Conservation (phyloP, 129 eudicot species). For the Oenanthe sinensis region DNA sequence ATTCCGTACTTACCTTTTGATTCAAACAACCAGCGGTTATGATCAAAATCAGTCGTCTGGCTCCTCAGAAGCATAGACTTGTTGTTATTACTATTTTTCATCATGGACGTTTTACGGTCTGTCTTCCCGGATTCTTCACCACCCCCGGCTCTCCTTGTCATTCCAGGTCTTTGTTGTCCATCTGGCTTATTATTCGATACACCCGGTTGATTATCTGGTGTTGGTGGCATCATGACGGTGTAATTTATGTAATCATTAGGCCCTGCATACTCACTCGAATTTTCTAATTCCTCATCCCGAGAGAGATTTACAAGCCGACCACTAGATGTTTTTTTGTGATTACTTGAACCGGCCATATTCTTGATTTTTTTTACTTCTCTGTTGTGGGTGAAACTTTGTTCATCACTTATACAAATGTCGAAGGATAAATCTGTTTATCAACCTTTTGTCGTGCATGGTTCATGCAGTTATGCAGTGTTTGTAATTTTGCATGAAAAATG, state of each 20-base stretch:
- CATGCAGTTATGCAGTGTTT: background rate
- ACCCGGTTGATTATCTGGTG: slow-evolving; percentile 45
- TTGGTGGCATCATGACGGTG: slow-evolving; percentile 54
- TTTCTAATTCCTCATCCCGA: slow-evolving; percentile 29
- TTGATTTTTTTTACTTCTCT: background rate
- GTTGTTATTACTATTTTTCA: slow-evolving; percentile 36
- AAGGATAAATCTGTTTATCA: background rate
- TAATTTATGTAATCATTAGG: slow-evolving; percentile 37
- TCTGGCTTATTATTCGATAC: slow-evolving; percentile 35
- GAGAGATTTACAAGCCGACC: slow-evolving; percentile 42
- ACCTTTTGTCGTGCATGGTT: background rate
- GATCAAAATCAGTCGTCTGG: slow-evolving; percentile 70
- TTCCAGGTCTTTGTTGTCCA: slow-evolving; percentile 24
- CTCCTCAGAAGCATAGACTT: slow-evolving; percentile 58
- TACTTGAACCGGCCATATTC: slow-evolving; percentile 31
- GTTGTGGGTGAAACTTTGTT: background rate
- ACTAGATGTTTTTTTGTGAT: slow-evolving; percentile 22
- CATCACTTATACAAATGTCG: background rate
- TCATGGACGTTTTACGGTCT: slow-evolving; percentile 41
- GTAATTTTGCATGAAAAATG: slow-evolving; percentile 1
- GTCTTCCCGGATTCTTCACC: slow-evolving; percentile 20
- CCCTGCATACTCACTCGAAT: slow-evolving; percentile 27
- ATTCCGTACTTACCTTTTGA: slow-evolving; percentile 91
- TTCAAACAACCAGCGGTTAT: slow-evolving; percentile 80
- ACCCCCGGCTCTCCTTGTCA: slow-evolving; percentile 8